Conservation (phyloP, 2,329 filamentous ascomycete genomes). For the Fusarium secorum region DNA sequence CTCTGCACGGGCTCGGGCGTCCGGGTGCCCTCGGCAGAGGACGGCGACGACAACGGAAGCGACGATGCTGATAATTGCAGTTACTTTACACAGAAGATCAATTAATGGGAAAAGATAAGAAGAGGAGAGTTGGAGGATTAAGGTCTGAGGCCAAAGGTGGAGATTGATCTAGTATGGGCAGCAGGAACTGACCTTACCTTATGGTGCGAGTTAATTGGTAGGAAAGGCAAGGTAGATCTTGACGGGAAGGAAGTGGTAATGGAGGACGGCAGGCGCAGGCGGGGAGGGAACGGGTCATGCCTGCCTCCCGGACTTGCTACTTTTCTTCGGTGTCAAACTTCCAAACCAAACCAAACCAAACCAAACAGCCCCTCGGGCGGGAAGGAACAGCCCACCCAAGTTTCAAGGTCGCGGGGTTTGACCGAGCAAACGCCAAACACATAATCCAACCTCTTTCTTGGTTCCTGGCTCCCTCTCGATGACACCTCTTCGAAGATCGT, state of each 20-base stretch:
- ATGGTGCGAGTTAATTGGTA: constrained; percentile 15
- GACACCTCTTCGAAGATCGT: neutral
- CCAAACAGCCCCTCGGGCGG: neutral
- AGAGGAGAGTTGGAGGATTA: constrained; percentile 23
- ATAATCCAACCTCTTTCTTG: neutral
- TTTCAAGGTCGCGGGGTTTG: constrained; percentile 9
- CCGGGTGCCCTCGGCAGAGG: constrained; percentile 40
- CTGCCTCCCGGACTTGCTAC: constrained; percentile 20
- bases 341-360: neutral
- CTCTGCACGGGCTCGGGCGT: constrained; percentile 43
- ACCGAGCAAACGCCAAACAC: constrained; percentile 1
- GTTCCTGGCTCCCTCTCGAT: neutral
- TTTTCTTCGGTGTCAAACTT: constrained; percentile 16
- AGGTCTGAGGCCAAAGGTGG: constrained; percentile 27
- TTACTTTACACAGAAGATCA: constrained; percentile 1
- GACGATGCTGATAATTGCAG: neutral
- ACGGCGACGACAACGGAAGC: constrained; percentile 32
- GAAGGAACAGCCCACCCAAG: constrained; percentile 16
- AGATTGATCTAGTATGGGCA: constrained; percentile 10
- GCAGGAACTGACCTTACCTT: constrained; percentile 7
- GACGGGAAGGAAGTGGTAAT: neutral
- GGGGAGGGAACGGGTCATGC: constrained; percentile 28
- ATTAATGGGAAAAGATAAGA: constrained; percentile 4
- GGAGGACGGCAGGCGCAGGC: neutral
- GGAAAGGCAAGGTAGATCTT: neutral